phyloP scores from a whole-genome alignment of 306 rosid genomes.

The Casuarina glauca region DNA sequence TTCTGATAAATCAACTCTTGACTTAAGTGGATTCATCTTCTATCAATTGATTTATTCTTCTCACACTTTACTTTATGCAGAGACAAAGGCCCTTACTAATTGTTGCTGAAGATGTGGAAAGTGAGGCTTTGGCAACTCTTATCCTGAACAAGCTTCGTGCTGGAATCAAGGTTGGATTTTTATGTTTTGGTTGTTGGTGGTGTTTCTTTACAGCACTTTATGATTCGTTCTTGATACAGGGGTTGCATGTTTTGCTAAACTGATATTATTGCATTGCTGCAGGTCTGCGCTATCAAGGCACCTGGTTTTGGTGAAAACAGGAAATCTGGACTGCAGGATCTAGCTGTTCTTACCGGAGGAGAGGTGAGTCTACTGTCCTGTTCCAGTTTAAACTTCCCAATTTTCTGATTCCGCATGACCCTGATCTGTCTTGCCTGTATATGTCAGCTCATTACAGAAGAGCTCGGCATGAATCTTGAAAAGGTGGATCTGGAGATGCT shows the following conservation, averaged over 20 bases:
- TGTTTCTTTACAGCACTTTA: neutral
- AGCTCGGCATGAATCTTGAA: slow-evolving; percentile 92
- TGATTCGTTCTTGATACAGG: neutral
- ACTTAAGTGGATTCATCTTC: slow-evolving; percentile 10
- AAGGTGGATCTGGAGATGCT: slow-evolving; percentile 77
- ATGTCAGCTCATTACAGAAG: slow-evolving; percentile 80
- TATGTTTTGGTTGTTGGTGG: neutral
- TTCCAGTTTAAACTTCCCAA: neutral
- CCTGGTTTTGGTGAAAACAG: slow-evolving; percentile 97
- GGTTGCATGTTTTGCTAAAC: slow-evolving; percentile 5
- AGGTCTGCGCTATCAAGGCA: slow-evolving; percentile 95
- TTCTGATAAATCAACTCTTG: neutral
- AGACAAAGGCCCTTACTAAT: slow-evolving; percentile 82
- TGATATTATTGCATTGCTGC: slow-evolving; percentile 21
- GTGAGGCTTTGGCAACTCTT: slow-evolving; percentile 87
- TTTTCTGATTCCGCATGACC: neutral
- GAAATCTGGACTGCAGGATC: slow-evolving; percentile 77
- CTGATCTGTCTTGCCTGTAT: slow-evolving; percentile 3
- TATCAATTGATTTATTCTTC: neutral
- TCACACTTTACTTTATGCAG: slow-evolving; percentile 41
- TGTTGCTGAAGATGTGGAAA: slow-evolving; percentile 89
- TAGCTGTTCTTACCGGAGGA: slow-evolving; percentile 90
- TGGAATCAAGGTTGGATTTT: slow-evolving; percentile 74
- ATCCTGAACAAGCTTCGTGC: slow-evolving; percentile 95
- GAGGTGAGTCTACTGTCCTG: slow-evolving; percentile 44